phyloP scores from a whole-genome alignment of 2,329 filamentous ascomycete genomes.

The Exophiala alcalophila region DNA sequence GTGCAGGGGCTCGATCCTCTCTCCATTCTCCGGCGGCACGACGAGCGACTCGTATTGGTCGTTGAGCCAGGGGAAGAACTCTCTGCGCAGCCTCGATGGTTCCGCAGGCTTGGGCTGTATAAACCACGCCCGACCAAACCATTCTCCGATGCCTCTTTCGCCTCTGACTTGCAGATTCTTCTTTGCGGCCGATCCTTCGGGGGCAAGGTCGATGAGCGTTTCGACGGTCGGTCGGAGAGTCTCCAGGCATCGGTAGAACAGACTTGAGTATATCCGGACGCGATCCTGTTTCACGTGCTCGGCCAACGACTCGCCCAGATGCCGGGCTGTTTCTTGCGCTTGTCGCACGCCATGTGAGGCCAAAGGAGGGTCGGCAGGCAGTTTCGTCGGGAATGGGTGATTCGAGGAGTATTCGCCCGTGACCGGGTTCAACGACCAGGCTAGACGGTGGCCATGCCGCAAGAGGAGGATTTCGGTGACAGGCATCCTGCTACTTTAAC shows the following conservation, averaged over 20 bases:
- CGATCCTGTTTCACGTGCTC: constrained; percentile 63
- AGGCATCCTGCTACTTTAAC: constrained; percentile 24
- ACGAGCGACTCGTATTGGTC: constrained; percentile 54
- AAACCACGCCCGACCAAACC: constrained; percentile 85
- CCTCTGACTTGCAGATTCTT: constrained; percentile 34
- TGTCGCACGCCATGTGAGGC: constrained; percentile 84
- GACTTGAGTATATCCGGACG: constrained; percentile 67
- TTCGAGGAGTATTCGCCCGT: constrained; percentile 74
- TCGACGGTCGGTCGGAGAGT: constrained; percentile 67
- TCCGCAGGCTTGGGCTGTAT: constrained; percentile 76
- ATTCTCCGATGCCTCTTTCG: constrained; percentile 62
- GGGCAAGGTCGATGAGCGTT: constrained; percentile 34
- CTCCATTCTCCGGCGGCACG: constrained; percentile 72
- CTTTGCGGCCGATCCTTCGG: constrained; percentile 3
- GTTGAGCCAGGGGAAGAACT: constrained; percentile 61
- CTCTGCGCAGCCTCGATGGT: constrained; percentile 57
- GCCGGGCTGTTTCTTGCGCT: constrained; percentile 68
- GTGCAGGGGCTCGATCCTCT: constrained; percentile 76
- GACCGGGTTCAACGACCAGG: constrained; percentile 78
- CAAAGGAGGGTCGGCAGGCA: constrained; percentile 81
- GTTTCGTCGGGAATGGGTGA: constrained; percentile 79
- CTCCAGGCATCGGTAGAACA: constrained; percentile 84
- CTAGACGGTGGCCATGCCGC: constrained; percentile 65
- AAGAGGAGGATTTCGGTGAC: constrained; percentile 31
- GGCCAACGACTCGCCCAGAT: constrained; percentile 57